Evolutionary conservation across 257 asterid genomes (phyloP), one percentile per base, ranked within the genome.

Genomic region (Nicotiana obtusifolia): DNA sequence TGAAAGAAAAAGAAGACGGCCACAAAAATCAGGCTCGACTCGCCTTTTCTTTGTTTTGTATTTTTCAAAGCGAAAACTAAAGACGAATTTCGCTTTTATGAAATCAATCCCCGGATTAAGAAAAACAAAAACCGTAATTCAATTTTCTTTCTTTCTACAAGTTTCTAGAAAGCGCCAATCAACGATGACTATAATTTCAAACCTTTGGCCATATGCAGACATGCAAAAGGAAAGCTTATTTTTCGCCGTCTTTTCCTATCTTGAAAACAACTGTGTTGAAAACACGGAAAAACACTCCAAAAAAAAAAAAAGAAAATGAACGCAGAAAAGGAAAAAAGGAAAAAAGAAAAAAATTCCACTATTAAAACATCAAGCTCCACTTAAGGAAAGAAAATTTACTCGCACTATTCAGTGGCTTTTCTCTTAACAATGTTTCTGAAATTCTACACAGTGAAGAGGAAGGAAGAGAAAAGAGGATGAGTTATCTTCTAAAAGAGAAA

Each of bases 91-190:
- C 52, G 56, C 83, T 52, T 49, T 44, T 1, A 8, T 17, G 1
- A 20, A 11, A 41, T 35, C 14, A 71, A 57, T 28, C 5, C 33
- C 15, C 77, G 37, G 30, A 68, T 68, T 54, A 68, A 65, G 28
- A 41, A 69, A 64, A 41, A 81, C n/a, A 30, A 62, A 80, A 67
- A 33, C 41, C 44, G 41, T 28, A 69, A 49, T 22, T 53, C 59
- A 49, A 35, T 85, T 49, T 80, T 41, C 30, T 80, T 54, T 17
- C 15, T 16, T 26, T 78, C 19, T 52, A 8, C 10, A 49, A 47
- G 69, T 64, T 80, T 82, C 83, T 79, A 84, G 82, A 86, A 83
- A 52, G 61, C 81, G 75, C 37, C 82, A 37, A 15, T 24, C 28
- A 56, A 11, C 35, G 79, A 71, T 64, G 82, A 75, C 54, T 80